Evolutionary conservation across 805 yeast genomes (phyloP), one percentile per base, ranked within the genome.

Genomic region (Cyberlindnera meyerae): DNA sequence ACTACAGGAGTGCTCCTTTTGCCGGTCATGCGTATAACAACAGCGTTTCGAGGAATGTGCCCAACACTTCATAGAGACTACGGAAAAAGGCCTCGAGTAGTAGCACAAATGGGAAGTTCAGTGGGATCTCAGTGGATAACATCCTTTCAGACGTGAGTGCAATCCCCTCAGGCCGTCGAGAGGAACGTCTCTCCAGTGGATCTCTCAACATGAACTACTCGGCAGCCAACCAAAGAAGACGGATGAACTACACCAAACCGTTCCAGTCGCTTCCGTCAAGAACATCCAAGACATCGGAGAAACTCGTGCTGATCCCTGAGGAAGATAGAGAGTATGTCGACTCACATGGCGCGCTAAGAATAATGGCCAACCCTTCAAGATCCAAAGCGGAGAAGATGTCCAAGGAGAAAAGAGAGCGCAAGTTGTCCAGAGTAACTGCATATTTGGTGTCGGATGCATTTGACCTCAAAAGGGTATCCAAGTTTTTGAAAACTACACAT

Each of bases 381-480:
- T 52, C 57, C 6, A 60, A 43, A 42, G 83, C 79, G 5, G 85
- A 75, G 51, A 58, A 70, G 37, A 68, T 73, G 75, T 69, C 74
- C 25, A 78, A 72, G 38, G 52, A 44, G 43, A 57, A 40, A 40
- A 50, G 55, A 57, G 62, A 77, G 7, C 75, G 71, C 20, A 82
- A 78, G 43, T 71, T 82, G 46, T 78, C 94, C 27, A 62, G 98
- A 44, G 88, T 89, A 38, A 89, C 97, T 0, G 97, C 97, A 1
- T 90, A 90, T 60, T 75, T 87, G 47, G 81, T 89, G 5, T 80
- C 96, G 13, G 97, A 87, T 40, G 85, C 82, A 22, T 80, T 87
- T 52, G 71, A 84, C 50, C 60, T 93, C 36, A 67, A 68, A 22
- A 64, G 73, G 6, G 75, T 87, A 3, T 70, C 82, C 1, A 68